Conservation (phyloP, 2,329 filamentous ascomycete species). For the Sphaerulina musiva region DNA sequence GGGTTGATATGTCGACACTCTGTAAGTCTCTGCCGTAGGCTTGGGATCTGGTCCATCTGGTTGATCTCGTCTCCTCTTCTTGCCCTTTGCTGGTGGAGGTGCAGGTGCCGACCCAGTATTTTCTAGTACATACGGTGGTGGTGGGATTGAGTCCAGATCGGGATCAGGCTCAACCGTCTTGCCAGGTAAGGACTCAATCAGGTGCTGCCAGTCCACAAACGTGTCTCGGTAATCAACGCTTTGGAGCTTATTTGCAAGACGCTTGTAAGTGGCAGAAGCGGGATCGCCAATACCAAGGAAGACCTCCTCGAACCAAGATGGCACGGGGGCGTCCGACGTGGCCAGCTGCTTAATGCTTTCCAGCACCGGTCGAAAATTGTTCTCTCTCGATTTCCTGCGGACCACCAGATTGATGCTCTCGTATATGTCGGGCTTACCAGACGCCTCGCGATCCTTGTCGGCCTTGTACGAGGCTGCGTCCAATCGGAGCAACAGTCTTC, state of each 20-base stretch:
- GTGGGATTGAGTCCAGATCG: constrained; percentile 65
- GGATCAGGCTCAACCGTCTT: constrained; percentile 75
- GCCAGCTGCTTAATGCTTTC: constrained; percentile 85
- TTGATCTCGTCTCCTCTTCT: constrained; percentile 77
- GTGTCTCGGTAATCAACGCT: constrained; percentile 88
- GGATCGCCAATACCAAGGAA: constrained; percentile 97
- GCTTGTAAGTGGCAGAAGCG: constrained; percentile 75
- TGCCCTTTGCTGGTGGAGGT: constrained; percentile 53
- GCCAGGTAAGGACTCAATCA: constrained; percentile 82
- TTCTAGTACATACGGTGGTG: constrained; percentile 81
- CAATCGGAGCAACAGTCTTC: constrained; percentile 72
- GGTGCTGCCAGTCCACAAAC: constrained; percentile 90
- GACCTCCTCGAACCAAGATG: constrained; percentile 90
- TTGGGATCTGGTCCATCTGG: constrained; percentile 59
- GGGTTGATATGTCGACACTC: constrained; percentile 84
- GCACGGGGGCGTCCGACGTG: constrained; percentile 75
- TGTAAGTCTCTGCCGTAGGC: constrained; percentile 58
- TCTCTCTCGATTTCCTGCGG: constrained; percentile 77
- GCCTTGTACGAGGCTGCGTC: constrained; percentile 71
- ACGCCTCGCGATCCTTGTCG: constrained; percentile 61
- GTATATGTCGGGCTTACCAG: constrained; percentile 72
- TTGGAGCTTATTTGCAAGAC: constrained; percentile 68
- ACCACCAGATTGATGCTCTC: constrained; percentile 78
- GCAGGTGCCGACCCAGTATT: constrained; percentile 39
- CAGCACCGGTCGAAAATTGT: constrained; percentile 92